Evolutionary conservation across 441 rosid species (phyloP).

Genomic region (Geranium incanum): DNA sequence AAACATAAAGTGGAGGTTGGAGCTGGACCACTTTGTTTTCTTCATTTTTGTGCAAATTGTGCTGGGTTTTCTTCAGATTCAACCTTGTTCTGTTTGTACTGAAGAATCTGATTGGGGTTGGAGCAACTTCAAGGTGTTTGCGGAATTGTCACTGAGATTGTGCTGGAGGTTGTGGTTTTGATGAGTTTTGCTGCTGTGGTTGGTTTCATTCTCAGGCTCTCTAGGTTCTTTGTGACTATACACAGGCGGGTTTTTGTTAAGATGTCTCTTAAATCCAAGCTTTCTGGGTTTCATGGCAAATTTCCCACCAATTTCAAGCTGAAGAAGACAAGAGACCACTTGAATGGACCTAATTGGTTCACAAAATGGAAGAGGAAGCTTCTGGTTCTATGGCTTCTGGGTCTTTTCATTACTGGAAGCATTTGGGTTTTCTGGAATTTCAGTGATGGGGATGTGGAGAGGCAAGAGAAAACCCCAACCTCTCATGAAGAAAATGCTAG

Average conservation of each 20-base stretch:
- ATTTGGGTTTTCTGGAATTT: slow-evolving; percentile 35
- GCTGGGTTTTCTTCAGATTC: slow-evolving; percentile 19
- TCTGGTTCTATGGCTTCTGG: slow-evolving; percentile 27
- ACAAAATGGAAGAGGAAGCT: slow-evolving; percentile 39
- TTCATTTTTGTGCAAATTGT: slow-evolving; percentile 18
- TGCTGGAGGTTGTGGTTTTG: slow-evolving; percentile 8
- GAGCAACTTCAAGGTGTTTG: slow-evolving; percentile 18
- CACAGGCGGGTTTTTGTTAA: slow-evolving; percentile 33
- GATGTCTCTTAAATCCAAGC: slow-evolving; percentile 54
- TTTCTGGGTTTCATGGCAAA: slow-evolving; percentile 42
- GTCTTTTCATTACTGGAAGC: slow-evolving; percentile 29
- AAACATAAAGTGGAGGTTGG: slow-evolving; percentile 23
- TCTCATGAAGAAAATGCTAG: slow-evolving; percentile 34
- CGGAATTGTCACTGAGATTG: background rate
- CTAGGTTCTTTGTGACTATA: slow-evolving; percentile 29
- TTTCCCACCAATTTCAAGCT: slow-evolving; percentile 33
- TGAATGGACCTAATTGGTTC: slow-evolving; percentile 29
- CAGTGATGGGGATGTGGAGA: slow-evolving; percentile 18
- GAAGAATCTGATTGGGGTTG: slow-evolving; percentile 14
- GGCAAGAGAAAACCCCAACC: slow-evolving; percentile 20
- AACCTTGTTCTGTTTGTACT: slow-evolving; percentile 18
- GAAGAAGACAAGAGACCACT: slow-evolving; percentile 43
- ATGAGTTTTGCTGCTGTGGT: slow-evolving; percentile 42
- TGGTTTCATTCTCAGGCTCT: slow-evolving; percentile 36
- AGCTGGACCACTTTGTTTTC: slow-evolving; percentile 32